phyloP scores from a whole-genome alignment of 257 asterid genomes.

The Solanum appendiculatum region DNA sequence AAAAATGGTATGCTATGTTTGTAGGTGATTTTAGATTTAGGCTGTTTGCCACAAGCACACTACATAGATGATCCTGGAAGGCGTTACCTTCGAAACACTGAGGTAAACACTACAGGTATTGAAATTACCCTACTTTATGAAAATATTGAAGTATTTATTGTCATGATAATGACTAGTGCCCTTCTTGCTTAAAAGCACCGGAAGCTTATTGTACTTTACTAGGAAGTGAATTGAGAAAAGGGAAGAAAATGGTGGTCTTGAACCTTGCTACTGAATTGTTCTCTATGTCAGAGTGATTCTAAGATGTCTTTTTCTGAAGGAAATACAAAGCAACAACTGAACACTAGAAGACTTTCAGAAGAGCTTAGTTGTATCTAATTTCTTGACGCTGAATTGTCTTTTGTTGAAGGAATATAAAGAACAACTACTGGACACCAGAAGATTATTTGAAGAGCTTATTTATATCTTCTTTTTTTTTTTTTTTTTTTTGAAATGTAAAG shows the following conservation, averaged over 20 bases:
- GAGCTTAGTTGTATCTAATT: neutral
- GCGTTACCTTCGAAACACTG: conserved; percentile 40
- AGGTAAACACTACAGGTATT: conserved; percentile 24
- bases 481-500: neutral
- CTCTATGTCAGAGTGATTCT: neutral
- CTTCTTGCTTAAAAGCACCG: neutral
- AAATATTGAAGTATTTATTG: neutral
- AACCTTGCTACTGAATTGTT: neutral
- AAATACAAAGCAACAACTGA: neutral
- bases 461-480: neutral
- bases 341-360: neutral
- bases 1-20: neutral
- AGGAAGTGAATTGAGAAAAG: neutral
- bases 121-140: neutral
- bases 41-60: conserved; percentile 64
- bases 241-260: neutral
- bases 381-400: neutral
- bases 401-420: neutral
- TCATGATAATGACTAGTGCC: neutral
- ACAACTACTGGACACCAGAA: neutral
- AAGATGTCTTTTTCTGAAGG: neutral
- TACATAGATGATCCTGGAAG: conserved; percentile 41
- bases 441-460: neutral
- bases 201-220: neutral
- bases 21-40: conserved; percentile 70